Base-by-base conservation (phyloP, 768 basidiomycete species). In the Boletus vermiculosoides region DNA sequence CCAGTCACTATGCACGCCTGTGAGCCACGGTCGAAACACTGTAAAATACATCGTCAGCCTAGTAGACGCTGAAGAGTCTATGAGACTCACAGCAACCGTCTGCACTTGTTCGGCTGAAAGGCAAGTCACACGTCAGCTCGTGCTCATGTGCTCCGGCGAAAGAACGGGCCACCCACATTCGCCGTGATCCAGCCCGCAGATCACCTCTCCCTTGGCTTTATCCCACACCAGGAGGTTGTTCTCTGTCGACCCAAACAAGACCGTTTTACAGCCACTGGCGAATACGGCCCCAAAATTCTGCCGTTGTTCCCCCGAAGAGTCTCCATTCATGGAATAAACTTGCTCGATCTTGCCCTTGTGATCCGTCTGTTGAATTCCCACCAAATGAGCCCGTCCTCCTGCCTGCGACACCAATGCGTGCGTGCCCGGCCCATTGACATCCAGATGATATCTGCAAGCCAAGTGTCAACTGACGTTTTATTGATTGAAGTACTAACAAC, bases 151-250 rank as follows among this genome's bases (percentile, higher is more conserved):
- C 13, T 7, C 31, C 39, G 10, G 9, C 11, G n/a, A 45, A 44
- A 28, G 8, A 42, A 45, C 15, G 15, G 15, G 34, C 44, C 30
- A 64, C 78, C 62, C 66, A 86, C 85, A 80, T 60, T 84, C 80
- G 15, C 78, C 77, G 61, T 87, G 84, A 59, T 84, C 81, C 61
- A 88, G 66, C 31, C 82, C 86, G 68, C 82, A 84, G 15, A 85
- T 75, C 25, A 86, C 69, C 3, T 71, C 72, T 12, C 77, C 81
- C 54, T 77, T 81, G 65, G 74, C 74, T 65, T 74, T 78, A 63
- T 88, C 84, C 86, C 87, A 88, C 33, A 83, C 80, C 39, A 87
- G 70, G 30, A 83, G 73, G 66, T 78, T 84, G 20, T 77, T 78
- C 18, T 84, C 82, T 20, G 78, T 70, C 30, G 66, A 73, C 28